A percentile compares a stretch with the other conserved stretches of the same genome.
These are phyloP conservation scores for Trichophyton equinum DNA, from an alignment of 2,329 filamentous ascomycete genomes.

Conservation along the genomic window DNA sequence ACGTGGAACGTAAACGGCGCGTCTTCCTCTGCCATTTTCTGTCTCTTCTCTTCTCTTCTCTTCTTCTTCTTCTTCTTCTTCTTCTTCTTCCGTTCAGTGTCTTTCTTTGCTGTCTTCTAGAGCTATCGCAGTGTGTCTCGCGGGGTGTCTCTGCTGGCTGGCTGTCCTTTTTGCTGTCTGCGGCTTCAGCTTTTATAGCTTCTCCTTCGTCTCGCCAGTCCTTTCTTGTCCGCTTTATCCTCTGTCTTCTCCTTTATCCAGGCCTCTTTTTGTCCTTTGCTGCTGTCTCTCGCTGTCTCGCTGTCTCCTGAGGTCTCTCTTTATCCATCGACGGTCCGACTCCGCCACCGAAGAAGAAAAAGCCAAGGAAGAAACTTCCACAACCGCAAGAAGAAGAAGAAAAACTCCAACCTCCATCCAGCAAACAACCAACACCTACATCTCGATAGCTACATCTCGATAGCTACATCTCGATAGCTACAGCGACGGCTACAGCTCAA, in stretches of 20 bases:
- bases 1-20: conserved; percentile 87
- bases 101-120: neutral
- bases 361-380: conserved; percentile 8
- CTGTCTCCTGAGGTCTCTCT: neutral
- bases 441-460: neutral
- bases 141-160: too few species aligned
- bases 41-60: neutral
- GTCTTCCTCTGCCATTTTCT: conserved; percentile 41
- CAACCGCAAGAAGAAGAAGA: neutral
- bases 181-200: too few species aligned
- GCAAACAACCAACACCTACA: neutral
- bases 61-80: neutral
- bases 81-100: neutral
- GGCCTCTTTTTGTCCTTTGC: neutral
- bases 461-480: neutral
- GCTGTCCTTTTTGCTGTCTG: too few species aligned
- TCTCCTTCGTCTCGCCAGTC: too few species aligned
- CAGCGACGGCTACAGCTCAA: too few species aligned
- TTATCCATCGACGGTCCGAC: neutral
- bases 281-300: neutral
- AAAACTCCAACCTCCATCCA: neutral
- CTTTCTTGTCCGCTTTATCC: too few species aligned
- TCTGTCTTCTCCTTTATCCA: neutral
- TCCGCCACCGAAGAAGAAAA: conserved; percentile 9
- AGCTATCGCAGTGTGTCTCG: neutral